Evolutionary conservation across 768 basidiomycete genomes (phyloP).

Genomic region (Agrocybe pediades): DNA sequence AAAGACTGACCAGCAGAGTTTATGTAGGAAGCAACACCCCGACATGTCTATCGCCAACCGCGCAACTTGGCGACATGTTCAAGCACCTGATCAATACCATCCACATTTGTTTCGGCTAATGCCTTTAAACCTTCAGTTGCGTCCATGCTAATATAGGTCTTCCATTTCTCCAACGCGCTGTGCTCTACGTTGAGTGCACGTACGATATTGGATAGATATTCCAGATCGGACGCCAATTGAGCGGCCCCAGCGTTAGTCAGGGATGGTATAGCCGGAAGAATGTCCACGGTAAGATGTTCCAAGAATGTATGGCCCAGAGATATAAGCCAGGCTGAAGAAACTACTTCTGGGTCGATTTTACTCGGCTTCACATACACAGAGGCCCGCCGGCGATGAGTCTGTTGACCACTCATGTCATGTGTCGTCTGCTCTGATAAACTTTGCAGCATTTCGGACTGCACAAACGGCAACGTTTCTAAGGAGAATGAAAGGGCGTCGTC

Average conservation of each 20-base stretch:
- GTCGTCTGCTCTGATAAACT: conserved; percentile 42
- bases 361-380: conserved; percentile 37
- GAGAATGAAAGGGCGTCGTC: conserved; percentile 92
- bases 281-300: conserved; percentile 63
- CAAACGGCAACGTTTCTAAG: conserved; percentile 75
- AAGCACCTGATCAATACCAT: conserved; percentile 33
- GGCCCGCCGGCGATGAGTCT: conserved; percentile 41
- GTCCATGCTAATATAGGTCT: conserved; percentile 63
- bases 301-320: conserved; percentile 86
- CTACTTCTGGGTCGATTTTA: conserved; percentile 69
- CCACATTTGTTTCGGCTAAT: conserved; percentile 24
- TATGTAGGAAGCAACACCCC: background rate
- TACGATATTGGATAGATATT: conserved; percentile 89
- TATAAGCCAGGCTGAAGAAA: conserved; percentile 89
- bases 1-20: conserved; percentile 3
- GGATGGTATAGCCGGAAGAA: conserved; percentile 71
- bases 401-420: conserved; percentile 29
- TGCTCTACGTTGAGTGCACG: conserved; percentile 88
- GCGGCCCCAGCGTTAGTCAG: conserved; percentile 71
- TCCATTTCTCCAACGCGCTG: conserved; percentile 81
- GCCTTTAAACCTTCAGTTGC: conserved; percentile 46
- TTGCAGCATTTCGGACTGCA: conserved; percentile 57
- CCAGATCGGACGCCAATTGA: conserved; percentile 86
- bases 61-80: conserved; percentile 39
- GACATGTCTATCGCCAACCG: conserved; percentile 28